phyloP scores from a whole-genome alignment of 345 rosid genomes.

The Eucalyptus albens region DNA sequence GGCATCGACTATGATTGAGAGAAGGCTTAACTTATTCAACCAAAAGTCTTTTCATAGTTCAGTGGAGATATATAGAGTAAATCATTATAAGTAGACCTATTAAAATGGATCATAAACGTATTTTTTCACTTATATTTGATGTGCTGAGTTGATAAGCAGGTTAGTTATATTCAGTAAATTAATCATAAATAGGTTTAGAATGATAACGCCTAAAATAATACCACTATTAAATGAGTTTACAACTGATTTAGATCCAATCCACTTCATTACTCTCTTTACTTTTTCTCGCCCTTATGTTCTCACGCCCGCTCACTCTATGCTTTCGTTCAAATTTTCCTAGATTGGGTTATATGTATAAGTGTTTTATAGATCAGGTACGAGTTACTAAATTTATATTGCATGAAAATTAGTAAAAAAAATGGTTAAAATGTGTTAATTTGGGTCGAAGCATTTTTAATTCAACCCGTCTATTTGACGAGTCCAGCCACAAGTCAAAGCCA shows the following conservation, averaged over 20 bases:
- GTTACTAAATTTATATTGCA: too few relatives aligned
- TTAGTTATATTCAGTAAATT: too few relatives aligned
- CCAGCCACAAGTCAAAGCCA: background rate
- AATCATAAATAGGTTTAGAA: too few relatives aligned
- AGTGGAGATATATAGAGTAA: background rate
- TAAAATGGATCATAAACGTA: background rate
- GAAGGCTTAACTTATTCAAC: background rate
- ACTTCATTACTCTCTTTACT: too few relatives aligned
- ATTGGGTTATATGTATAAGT: background rate
- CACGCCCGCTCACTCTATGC: fast-evolving
- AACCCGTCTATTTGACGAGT: too few relatives aligned
- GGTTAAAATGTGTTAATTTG: too few relatives aligned
- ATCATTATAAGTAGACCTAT: background rate
- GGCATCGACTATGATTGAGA: background rate
- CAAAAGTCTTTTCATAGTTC: background rate
- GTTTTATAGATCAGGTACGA: background rate
- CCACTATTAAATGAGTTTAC: too few relatives aligned
- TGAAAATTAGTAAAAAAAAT: too few relatives aligned
- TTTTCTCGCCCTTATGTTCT: background rate
- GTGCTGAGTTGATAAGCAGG: background rate
- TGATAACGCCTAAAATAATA: too few relatives aligned
- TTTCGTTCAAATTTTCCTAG: too few relatives aligned
- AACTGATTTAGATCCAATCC: background rate
- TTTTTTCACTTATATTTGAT: background rate
- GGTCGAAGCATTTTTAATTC: background rate